Conservation (phyloP, 352 stramenopile species). For the Phytophthora aleatoria region DNA sequence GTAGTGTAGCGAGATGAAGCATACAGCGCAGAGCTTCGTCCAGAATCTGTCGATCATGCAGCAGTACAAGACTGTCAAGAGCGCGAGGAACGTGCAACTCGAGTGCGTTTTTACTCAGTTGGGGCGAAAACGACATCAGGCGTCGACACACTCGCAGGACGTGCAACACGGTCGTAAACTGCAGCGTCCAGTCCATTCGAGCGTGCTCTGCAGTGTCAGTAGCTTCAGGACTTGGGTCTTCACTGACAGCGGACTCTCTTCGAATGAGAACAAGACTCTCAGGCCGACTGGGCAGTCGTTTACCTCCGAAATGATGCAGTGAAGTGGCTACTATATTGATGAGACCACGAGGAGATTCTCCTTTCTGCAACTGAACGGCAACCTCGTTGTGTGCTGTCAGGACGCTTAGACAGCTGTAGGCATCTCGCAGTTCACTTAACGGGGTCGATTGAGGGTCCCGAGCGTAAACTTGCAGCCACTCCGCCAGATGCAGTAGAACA, state of each 20-base stretch:
- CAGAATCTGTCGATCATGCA: slow-evolving; percentile 47
- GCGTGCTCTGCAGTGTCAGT: slow-evolving; percentile 1
- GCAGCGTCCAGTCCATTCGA: slow-evolving; percentile 8
- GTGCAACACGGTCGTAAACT: slow-evolving; percentile 44
- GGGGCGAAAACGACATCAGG: slow-evolving; percentile 45
- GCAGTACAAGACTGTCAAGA: slow-evolving; percentile 55
- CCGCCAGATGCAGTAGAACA: slow-evolving; percentile 55
- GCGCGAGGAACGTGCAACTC: slow-evolving; percentile 36
- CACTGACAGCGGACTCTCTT: slow-evolving; percentile 17
- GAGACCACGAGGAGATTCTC: slow-evolving; percentile 45
- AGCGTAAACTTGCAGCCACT: slow-evolving; percentile 78
- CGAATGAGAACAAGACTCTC: slow-evolving; percentile 35
- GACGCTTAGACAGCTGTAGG: slow-evolving; percentile 49
- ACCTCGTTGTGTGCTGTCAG: slow-evolving; percentile 38
- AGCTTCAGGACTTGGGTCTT: not conserved
- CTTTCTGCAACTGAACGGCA: slow-evolving; percentile 32
- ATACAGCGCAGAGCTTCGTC: slow-evolving; percentile 39
- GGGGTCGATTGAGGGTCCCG: slow-evolving; percentile 45
- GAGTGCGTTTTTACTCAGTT: slow-evolving; percentile 48
- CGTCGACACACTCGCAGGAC: slow-evolving; percentile 46
- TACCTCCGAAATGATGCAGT: slow-evolving; percentile 41
- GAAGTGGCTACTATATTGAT: slow-evolving; percentile 51
- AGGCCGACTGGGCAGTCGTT: slow-evolving; percentile 33
- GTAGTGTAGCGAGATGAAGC: slow-evolving; percentile 32
- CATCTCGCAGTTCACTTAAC: slow-evolving; percentile 40